These are phyloP conservation scores for Rhodocollybia butyracea DNA, from an alignment of 768 basidiomycete species.

Conservation along the genomic window DNA sequence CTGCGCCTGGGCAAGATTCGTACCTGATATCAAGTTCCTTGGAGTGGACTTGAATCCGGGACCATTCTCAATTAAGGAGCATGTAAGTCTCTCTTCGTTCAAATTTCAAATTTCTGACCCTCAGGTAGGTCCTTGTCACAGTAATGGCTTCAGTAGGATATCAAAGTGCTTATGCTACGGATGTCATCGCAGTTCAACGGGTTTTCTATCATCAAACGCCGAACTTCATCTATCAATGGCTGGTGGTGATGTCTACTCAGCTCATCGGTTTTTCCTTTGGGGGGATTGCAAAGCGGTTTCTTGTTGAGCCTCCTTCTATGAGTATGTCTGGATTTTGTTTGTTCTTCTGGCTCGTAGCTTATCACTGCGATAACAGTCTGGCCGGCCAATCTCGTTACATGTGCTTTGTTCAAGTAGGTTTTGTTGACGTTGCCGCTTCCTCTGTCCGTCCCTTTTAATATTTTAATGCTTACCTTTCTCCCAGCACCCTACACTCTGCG, in stretches of 20 bases:
- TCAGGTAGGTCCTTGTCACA: constrained; percentile 55
- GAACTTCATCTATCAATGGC: constrained; percentile 67
- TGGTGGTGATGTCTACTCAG: constrained; percentile 73
- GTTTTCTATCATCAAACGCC: constrained; percentile 68
- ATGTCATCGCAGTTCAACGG: constrained; percentile 73
- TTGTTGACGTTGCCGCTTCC: too few species aligned
- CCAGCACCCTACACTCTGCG: constrained; percentile 81
- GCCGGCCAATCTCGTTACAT: constrained; percentile 73
- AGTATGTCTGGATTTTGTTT: constrained; percentile 49
- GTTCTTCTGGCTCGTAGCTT: constrained; percentile 21
- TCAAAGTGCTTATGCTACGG: constrained; percentile 68
- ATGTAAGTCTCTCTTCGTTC: constrained; percentile 38
- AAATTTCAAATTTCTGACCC: constrained; percentile 7
- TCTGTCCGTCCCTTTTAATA: constrained; percentile 20
- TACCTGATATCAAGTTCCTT: constrained; percentile 52
- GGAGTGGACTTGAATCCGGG: constrained; percentile 60
- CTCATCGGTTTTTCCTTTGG: constrained; percentile 84
- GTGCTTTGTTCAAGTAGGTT: too few species aligned
- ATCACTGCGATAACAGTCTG: constrained; percentile 52
- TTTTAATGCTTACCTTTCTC: constrained; percentile 17
- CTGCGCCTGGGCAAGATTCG: constrained; percentile 49
- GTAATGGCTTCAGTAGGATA: constrained; percentile 42
- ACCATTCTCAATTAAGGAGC: constrained; percentile 74
- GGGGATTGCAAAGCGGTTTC: constrained; percentile 66
- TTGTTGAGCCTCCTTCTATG: constrained; percentile 72